Percentiles rank a stretch among this genome's conserved stretches.
Conservation (phyloP, 768 basidiomycete genomes). For the Lanmaoa pseudosensibilis region DNA sequence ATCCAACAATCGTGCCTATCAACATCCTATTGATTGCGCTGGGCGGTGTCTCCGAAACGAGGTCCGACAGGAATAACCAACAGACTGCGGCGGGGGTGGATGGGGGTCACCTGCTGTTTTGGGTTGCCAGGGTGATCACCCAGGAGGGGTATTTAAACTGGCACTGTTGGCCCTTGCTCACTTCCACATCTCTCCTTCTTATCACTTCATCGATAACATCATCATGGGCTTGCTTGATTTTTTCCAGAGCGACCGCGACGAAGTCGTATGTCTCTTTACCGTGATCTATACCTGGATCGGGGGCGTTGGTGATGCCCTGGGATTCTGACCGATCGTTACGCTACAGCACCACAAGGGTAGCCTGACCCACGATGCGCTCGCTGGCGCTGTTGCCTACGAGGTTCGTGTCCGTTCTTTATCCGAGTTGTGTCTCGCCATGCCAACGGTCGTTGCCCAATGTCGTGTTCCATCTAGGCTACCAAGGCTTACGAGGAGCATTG, state of each 20-base stretch:
- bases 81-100: not conserved
- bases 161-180: not conserved
- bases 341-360: conserved; percentile 16
- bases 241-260: not conserved
- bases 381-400: conserved; percentile 19
- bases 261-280: conserved; percentile 7
- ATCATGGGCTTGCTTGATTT: conserved; percentile 11
- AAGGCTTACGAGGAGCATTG: conserved; percentile 22
- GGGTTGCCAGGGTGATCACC: conserved; percentile 16
- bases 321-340: not conserved
- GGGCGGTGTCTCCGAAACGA: conserved; percentile 13
- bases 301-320: not conserved
- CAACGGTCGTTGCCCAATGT: not conserved
- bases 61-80: conserved; percentile 14
- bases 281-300: not conserved
- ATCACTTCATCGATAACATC: not conserved
- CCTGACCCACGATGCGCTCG: conserved; percentile 19
- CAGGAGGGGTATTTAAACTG: conserved; percentile 22
- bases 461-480: conserved; percentile 7
- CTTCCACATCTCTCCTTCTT: not conserved
- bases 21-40: conserved; percentile 17
- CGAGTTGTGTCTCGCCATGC: not conserved
- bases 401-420: conserved; percentile 4
- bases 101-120: conserved; percentile 7
- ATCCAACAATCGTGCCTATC: conserved; percentile 18